These are phyloP conservation scores for Calonectria hawksworthii DNA, from an alignment of 2,329 filamentous ascomycete genomes.

Conservation along the genomic window DNA sequence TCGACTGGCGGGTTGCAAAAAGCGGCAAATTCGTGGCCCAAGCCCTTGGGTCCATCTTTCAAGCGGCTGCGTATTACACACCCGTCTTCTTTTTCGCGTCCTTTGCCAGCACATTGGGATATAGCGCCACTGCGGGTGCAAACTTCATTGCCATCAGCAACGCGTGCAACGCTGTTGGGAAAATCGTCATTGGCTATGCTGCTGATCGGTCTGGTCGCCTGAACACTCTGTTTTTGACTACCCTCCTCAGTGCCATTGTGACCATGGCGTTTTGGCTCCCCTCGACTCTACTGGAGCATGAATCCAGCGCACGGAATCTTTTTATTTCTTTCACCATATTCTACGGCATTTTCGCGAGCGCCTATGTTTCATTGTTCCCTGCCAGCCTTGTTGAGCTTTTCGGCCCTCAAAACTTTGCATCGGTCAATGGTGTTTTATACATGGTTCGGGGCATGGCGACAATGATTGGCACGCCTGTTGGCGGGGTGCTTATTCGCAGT, in stretches of 20 bases:
- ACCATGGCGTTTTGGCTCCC: conserved; percentile 7
- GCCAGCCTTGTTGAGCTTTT: conserved; percentile 14
- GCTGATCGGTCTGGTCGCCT: conserved; percentile 2
- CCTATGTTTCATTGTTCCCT: conserved; percentile 9
- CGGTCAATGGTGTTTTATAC: neutral
- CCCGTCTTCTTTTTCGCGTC: conserved; percentile 22
- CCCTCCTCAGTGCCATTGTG: neutral
- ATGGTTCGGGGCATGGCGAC: conserved; percentile 8
- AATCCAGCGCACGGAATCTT: neutral
- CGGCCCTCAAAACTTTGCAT: neutral
- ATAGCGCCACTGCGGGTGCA: conserved; percentile 14
- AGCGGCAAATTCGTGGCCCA: conserved; percentile 9
- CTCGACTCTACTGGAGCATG: neutral
- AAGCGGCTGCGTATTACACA: conserved; percentile 9
- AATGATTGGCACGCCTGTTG: conserved; percentile 13
- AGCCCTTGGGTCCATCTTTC: neutral
- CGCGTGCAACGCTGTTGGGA: conserved; percentile 25
- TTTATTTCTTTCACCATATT: conserved; percentile 8
- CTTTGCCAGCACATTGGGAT: conserved; percentile 22
- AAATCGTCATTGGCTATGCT: conserved; percentile 12
- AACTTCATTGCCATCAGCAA: conserved; percentile 29
- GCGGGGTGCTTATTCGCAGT: conserved; percentile 3
- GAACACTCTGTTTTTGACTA: conserved; percentile 14
- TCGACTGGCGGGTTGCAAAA: neutral
- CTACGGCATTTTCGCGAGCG: conserved; percentile 12